Evolutionary conservation across 2,329 filamentous ascomycete species (phyloP), one percentile per base, ranked within the genome.

Genomic region (Arthrobotrys pseudoclavata): DNA sequence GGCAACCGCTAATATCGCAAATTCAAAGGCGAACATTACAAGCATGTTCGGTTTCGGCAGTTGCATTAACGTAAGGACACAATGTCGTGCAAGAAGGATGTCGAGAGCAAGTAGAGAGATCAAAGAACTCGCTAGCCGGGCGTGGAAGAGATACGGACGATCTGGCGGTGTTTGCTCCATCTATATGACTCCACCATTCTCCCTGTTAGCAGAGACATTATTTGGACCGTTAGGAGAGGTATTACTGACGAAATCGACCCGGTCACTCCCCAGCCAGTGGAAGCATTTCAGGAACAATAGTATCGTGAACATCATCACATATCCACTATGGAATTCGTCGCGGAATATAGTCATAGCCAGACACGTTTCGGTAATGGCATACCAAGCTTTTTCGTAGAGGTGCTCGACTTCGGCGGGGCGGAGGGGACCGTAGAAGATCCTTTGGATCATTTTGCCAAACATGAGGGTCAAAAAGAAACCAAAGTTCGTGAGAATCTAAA

Each of bases 1-100:
- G 63, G 90, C 91, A 9, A 96, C 91, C 1, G 90, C 87, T 76
- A 98, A 85, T 50, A 99, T 90, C 42, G 95, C 94, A 82, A 98
- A 98, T 84, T 99, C 96, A 81, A 99, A 99, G 4, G 96, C 90
- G 82, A 99, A 99, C 94, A 99, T 98, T 79, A 99, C 79, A 94
- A 98, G 99, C 92, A 99, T 98, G 75, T 96, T 96, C 0, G 95
- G 94, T n/a, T 92, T 88, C 1, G 95, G 93, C 83, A 96, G 91
- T 72, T 92, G 90, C 61, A 97, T 90, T 34, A 98, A 94, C 0
- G 91, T 93, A 29, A 90, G 89, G 78, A 97, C 87, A 74, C 92
- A 91, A 83, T 97, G 97, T 60, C 87, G 88, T 80, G 97, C 89
- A 85, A 99, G 90, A 83, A 88, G 91, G 24, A 90, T 83, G 82